phyloP scores from a whole-genome alignment of 257 asterid genomes.

The Nicotiana obtusifolia region DNA sequence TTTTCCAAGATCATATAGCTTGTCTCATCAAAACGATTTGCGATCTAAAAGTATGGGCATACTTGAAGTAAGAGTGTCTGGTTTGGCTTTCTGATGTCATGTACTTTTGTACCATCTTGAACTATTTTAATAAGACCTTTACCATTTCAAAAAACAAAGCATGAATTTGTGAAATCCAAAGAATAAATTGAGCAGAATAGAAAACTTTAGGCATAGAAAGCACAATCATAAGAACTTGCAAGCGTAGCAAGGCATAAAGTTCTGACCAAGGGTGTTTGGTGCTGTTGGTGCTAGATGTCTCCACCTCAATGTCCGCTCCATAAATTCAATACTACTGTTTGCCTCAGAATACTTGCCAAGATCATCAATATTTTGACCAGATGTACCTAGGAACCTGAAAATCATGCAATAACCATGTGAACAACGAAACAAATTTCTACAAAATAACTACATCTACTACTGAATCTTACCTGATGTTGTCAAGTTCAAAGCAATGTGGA shows the following conservation, averaged over 20 bases:
- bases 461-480: slow-evolving; percentile 59
- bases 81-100: too few species aligned
- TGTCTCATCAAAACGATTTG: not conserved
- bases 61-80: too few species aligned
- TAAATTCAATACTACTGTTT: slow-evolving; percentile 47
- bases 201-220: not conserved
- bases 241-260: slow-evolving; percentile 8
- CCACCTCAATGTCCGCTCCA: slow-evolving; percentile 97
- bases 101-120: too few species aligned
- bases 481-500: slow-evolving; percentile 91
- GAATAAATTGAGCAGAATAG: not conserved
- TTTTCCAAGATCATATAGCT: not conserved
- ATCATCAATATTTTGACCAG: slow-evolving; percentile 90
- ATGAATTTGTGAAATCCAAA: not conserved
- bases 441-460: not conserved
- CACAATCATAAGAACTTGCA: slow-evolving; percentile 1
- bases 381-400: slow-evolving; percentile 90
- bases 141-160: not conserved
- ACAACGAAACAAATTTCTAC: not conserved
- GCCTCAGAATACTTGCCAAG: slow-evolving; percentile 85
- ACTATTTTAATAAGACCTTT: too few species aligned
- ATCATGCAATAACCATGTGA: slow-evolving; percentile 8
- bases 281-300: slow-evolving; percentile 97
- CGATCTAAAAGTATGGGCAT: not conserved
- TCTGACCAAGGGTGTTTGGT: slow-evolving; percentile 86